Evolutionary conservation across 768 basidiomycete genomes (phyloP), one percentile per base, ranked within the genome.

Genomic region (Lyophyllum shimeji): DNA sequence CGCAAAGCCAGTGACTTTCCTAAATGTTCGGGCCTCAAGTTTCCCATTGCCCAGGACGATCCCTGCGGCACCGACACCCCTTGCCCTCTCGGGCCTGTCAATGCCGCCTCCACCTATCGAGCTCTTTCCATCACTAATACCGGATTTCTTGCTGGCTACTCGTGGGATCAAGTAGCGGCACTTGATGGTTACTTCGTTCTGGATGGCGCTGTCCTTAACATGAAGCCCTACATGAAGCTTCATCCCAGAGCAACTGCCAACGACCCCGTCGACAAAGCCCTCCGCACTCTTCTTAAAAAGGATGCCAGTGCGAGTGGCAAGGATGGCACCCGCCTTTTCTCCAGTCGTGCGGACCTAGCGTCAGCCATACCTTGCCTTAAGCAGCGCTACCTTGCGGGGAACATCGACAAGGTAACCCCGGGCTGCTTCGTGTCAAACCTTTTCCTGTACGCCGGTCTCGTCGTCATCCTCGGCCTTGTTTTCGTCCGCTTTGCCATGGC

Each of bases 401-500:
- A 90, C 68, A 98, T 99, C 60, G 97, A 98, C 77, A 97, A 98
- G 74, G 79, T 97, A 67, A 88, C 95, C 0, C 93, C 97, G 6
- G 96, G 96, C 7, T 99, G 97, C 72, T 95, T 98, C 71, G 85
- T 94, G 37, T 89, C 94, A 29, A 81, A 84, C 45, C 77, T 98
- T 24, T 85, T 98, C 69, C 86, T 98, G 50, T 99, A 97, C 69
- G 75, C 86, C 24, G 92, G 93, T 54, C 82, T 99, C 55, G 83
- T 93, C 69, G 86, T 98, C 74, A 95, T 99, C 66, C 84, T 98
- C 53, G 83, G 83, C 25, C 85, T 99, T 57, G 91, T 99, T 29
- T 72, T 98, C 59, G 86, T 93, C 29, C 91, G 97, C 33, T 99
- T 98, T 73, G 71, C 80, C 63, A 98, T 99, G 96, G 97, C 97